A percentile compares a stretch with the other conserved stretches of the same genome.
These are phyloP conservation scores for Phytophthora ramorum DNA, from an alignment of 352 stramenopile species.

Conservation along the genomic window DNA sequence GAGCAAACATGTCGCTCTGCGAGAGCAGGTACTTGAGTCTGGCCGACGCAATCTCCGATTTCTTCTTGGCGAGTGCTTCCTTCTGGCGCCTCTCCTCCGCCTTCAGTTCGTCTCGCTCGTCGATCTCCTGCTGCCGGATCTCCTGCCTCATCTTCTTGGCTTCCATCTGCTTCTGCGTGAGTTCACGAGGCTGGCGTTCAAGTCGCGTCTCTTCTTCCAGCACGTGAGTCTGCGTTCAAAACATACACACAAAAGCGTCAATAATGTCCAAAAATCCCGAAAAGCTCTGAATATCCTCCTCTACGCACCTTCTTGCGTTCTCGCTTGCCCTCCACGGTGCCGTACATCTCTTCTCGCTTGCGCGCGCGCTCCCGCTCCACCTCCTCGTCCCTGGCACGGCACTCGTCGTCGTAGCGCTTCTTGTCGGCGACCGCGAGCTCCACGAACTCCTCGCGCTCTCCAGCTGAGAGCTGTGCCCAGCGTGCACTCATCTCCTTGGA, in stretches of 20 bases:
- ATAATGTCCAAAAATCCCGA: not conserved
- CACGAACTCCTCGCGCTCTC: conserved; percentile 76
- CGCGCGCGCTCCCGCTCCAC: conserved; percentile 78
- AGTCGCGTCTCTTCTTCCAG: conserved; percentile 48
- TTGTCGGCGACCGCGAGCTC: conserved; percentile 67
- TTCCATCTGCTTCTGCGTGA: conserved; percentile 73
- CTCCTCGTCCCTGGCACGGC: conserved; percentile 69
- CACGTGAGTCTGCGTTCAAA: conserved; percentile 33
- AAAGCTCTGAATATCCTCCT: not conserved
- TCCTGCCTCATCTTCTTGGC: conserved; percentile 74
- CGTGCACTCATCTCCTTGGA: conserved; percentile 80
- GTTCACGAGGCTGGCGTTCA: conserved; percentile 55
- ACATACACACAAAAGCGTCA: conserved; percentile 10
- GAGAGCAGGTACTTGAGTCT: conserved; percentile 95
- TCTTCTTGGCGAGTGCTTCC: conserved; percentile 77
- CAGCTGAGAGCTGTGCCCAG: conserved; percentile 70
- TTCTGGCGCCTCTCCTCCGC: conserved; percentile 84
- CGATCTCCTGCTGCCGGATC: conserved; percentile 73
- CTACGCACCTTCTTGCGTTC: conserved; percentile 66
- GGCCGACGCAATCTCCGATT: conserved; percentile 81
- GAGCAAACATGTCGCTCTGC: conserved; percentile 98
- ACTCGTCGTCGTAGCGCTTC: conserved; percentile 80
- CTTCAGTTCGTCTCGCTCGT: conserved; percentile 77
- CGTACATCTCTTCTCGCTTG: conserved; percentile 80
- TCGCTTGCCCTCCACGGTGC: conserved; percentile 67